phyloP scores from a whole-genome alignment of 108 stramenopile species.

The Nitzschia sp. region DNA sequence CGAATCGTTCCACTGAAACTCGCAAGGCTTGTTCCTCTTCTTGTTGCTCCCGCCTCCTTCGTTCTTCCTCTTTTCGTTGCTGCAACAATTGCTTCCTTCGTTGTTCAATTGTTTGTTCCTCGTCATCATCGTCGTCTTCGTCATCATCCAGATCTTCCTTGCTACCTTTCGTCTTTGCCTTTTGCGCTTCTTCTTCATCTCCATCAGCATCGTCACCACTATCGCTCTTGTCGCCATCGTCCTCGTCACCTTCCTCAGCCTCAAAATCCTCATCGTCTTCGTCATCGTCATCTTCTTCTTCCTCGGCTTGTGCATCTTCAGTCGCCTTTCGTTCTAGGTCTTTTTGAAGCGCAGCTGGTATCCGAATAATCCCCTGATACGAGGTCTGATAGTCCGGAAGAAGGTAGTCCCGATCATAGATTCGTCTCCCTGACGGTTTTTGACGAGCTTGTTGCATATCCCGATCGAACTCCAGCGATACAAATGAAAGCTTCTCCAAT shows the following conservation, averaged over 20 bases:
- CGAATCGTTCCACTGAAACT: slow-evolving; percentile 90
- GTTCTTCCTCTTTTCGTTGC: slow-evolving; percentile 70
- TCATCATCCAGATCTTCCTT: slow-evolving; percentile 25
- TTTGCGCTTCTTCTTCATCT: slow-evolving; percentile 7
- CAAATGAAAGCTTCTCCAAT: slow-evolving; percentile 59
- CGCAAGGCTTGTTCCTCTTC: slow-evolving; percentile 75
- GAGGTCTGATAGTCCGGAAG: slow-evolving; percentile 89
- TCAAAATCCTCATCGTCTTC: slow-evolving; percentile 50
- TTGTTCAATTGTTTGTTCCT: slow-evolving; percentile 76
- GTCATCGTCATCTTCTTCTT: slow-evolving; percentile 50
- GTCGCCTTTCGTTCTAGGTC: slow-evolving; percentile 38
- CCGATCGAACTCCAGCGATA: slow-evolving; percentile 69
- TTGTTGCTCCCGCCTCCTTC: slow-evolving; percentile 52
- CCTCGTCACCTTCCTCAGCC: slow-evolving; percentile 23
- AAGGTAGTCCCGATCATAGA: slow-evolving; percentile 85
- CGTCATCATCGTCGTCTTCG: slow-evolving; percentile 58
- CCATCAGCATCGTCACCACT: slow-evolving; percentile 30
- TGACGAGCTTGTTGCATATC: slow-evolving; percentile 67
- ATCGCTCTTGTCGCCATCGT: slow-evolving; percentile 18
- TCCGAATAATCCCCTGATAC: slow-evolving; percentile 57
- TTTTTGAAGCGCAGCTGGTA: slow-evolving; percentile 64
- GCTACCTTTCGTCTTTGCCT: background rate
- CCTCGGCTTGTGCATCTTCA: slow-evolving; percentile 31
- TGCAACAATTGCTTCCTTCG: slow-evolving; percentile 54
- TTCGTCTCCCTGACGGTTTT: slow-evolving; percentile 54